Evolutionary conservation across 768 basidiomycete species (phyloP), one percentile per base, ranked within the genome.

Genomic region (Dendrothele bispora): DNA sequence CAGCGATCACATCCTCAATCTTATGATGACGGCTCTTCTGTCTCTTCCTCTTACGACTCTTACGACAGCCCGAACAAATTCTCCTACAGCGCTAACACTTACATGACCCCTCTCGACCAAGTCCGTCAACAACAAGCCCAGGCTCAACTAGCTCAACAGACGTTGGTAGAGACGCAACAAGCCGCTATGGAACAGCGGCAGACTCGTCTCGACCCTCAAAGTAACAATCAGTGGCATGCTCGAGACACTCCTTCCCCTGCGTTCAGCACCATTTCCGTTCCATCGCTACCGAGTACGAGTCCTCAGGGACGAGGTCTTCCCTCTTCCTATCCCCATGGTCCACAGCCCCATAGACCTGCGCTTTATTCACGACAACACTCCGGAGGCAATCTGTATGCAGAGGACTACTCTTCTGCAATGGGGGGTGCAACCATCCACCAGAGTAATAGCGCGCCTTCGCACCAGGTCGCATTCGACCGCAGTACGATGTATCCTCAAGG

Each of bases 391-490:
- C 21, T 10, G 38, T 64, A 47, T 51, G 18, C 35, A 52, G 18
- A 50, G 17, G 3, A 20, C 36, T 4, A 21, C 11, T 15, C 17
- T 60, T n/a, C 58, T 62, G n/a, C 50, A 55, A 42, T 65, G 54
- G 51, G 55, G 50, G 40, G 70, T 24, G 66, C 76, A 10, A 71
- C 72, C 22, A 72, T 66, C 52, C 68, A 74, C 26, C 67, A 75
- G 0, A 78, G 82, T 21, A 66, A 83, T 45, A 85, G 86, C 8
- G 84, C 85, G 2, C 84, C 88, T 12, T 79, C 86, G 32, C 83
- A 85, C 57, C 82, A 85, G 62, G 76, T 78, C 39, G 70, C 71
- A 8, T 88, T 88, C 45, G 86, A 87, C 65, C 78, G 84, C 56
- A 51, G 65, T 1, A 52, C 70, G 44, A 61, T 84, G 39, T 85